Evolutionary conservation across 2,329 filamentous ascomycete genomes (phyloP).

Genomic region (Colletotrichum cordylinicola): DNA sequence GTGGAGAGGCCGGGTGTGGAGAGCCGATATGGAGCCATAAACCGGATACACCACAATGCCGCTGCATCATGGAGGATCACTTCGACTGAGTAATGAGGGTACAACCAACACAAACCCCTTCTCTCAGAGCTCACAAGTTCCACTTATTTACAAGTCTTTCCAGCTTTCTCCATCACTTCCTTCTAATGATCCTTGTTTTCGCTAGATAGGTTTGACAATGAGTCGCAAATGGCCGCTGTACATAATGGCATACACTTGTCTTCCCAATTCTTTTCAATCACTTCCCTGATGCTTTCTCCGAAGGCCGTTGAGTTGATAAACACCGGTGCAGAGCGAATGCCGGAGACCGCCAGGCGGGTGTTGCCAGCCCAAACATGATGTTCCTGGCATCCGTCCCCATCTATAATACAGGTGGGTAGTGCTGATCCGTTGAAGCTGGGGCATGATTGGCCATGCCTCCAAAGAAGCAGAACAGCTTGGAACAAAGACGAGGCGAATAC

Average conservation of each 20-base stretch:
- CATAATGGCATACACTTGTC: neutral
- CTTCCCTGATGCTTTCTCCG: neutral
- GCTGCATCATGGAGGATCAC: neutral
- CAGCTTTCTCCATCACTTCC: neutral
- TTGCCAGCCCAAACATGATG: neutral
- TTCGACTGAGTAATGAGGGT: neutral
- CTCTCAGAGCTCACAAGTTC: neutral
- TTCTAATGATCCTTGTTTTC: neutral
- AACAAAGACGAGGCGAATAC: neutral
- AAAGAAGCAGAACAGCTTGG: neutral
- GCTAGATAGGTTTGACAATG: neutral
- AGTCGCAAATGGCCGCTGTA: neutral
- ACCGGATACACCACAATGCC: neutral
- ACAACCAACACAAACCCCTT: neutral
- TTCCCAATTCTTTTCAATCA: neutral
- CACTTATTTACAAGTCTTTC: neutral
- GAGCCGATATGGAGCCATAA: neutral
- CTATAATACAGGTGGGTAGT: neutral
- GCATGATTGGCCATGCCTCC: neutral
- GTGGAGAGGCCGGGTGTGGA: neutral
- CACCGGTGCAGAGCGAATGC: neutral
- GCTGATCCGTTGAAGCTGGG: neutral
- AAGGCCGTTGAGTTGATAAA: neutral
- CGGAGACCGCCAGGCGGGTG: neutral
- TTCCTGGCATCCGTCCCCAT: neutral